Evolutionary conservation across 2,329 filamentous ascomycete genomes (phyloP), one percentile per base, ranked within the genome.

Genomic region (Trichoderma koningii): DNA sequence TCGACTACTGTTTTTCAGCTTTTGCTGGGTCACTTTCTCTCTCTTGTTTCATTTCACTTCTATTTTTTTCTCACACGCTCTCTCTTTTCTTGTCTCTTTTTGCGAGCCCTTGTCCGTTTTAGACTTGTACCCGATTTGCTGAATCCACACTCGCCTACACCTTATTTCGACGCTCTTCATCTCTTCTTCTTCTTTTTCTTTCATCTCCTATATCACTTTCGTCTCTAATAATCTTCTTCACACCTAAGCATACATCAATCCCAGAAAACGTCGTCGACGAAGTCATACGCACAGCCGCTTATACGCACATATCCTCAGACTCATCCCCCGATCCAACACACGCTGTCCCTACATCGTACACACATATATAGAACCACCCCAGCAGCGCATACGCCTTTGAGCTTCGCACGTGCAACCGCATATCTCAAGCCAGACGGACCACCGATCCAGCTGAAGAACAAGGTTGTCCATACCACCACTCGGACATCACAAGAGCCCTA

Each of bases 401-500:
- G 21, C 28, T 44, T 17, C 34, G 52, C 41, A 56, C 55, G 55
- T 42, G 55, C 55, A 55, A 17, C 34, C 17, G 34, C 15, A 45
- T 10, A n/a, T 26, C 34, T 7, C 10, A 21, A 21, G 15, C 5
- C 51, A 56, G 7, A 19, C 41, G 45, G n/a, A 38, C 34, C 14
- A 38, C 34, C 34, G 34, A 38, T 38, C 34, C 10, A 38, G 34
- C 34, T 38, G 34, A 38, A 38, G 5, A 14, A 4, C 34, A 38
- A 38, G 34, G 34, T 38, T 12, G 10, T 38, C 34, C 34, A 38
- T 38, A 38, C 30, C 30, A 30, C 34, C 2, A 47, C 48, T 62
- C 59, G 59, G 59, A 62, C 59, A 53, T 53, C 48, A 26, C 9
- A 30, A 2, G 2, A 62, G 48, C 48, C 48, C 59, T 53, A 62